Evolutionary conservation across 2,329 filamentous ascomycete species (phyloP).

Genomic region (Colletotrichum sp.): DNA sequence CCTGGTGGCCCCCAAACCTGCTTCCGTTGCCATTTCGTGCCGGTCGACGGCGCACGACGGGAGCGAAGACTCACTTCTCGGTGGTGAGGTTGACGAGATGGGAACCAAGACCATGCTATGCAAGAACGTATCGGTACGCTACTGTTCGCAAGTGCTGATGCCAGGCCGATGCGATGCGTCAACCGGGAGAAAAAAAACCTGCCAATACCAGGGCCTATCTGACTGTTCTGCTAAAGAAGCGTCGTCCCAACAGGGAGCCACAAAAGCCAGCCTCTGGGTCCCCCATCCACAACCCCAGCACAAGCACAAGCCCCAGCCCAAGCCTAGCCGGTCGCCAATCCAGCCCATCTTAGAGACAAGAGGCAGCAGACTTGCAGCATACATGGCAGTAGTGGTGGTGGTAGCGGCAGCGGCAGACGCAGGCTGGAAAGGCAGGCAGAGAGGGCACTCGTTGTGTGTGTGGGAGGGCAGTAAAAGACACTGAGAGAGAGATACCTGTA

Average conservation of each 20-base stretch:
- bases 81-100: neutral
- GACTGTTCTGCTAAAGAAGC: constrained; percentile 17
- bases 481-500: constrained; percentile 1
- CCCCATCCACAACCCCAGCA: constrained; percentile 1
- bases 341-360: constrained; percentile 16
- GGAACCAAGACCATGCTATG: neutral
- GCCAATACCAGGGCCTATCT: neutral
- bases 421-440: constrained; percentile 3
- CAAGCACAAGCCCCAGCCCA: neutral
- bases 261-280: constrained; percentile 16
- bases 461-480: neutral
- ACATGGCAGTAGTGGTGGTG: neutral
- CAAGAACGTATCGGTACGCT: constrained; percentile 8
- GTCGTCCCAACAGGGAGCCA: constrained; percentile 21
- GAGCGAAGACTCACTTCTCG: neutral
- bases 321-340: neutral
- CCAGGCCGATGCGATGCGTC: constrained; percentile 13
- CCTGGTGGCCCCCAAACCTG: constrained; percentile 1
- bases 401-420: neutral
- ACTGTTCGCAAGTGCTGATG: constrained; percentile 20
- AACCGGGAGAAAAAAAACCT: neutral
- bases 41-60: neutral
- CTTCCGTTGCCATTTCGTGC: neutral
- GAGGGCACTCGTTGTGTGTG: neutral
- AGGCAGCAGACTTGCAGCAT: constrained; percentile 4